Base-by-base conservation (phyloP, 192 early-diverging fungal genomes). In the Dissophora globulifera region DNA sequence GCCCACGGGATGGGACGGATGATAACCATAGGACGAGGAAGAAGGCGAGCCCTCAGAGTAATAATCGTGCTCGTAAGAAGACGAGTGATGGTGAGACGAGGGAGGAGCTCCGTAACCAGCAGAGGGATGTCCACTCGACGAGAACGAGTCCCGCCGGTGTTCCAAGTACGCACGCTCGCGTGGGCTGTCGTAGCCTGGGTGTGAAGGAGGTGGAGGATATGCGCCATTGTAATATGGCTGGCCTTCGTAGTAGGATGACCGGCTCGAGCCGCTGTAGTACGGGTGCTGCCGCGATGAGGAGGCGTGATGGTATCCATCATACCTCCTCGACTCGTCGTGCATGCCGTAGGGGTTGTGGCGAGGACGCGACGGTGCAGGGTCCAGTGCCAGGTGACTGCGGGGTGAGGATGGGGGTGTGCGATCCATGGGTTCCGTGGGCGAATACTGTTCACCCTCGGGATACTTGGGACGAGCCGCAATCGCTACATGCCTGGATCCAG, bases 371-470 rank as follows among this genome's bases (percentile, higher is more conserved):
- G 61, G 48, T 8, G 11, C 29, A 7, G 53, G 23, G 25, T 72
- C 69, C 22, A 58, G 60, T 13, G 20, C 29, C 19, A 48, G 9
- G 22, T 19, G 51, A 4, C 41, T 51, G 16, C 40, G 45, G 10
- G 72, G 72, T 13, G 72, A 76, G 3, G 72, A 62, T n/a, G 72
- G 72, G 4, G 72, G 64, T 2, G 51, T 59, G 25, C 40, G 64
- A 2, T 67, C 64, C 1, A 33, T 30, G 16, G 70, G 55, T n/a
- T 76, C 72, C n/a, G 50, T 42, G 3, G 49, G 57, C 0, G 57
- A 12, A 20, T 66, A 61, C 33, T 29, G 46, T 0, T 19, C n/a
- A 31, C 50, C 55, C 1, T 20, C 16, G 16, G 16, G 33, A n/a
- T n/a, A n/a, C 27, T 47, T 66, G 11, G 72, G 64, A 20, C 64